A percentile compares a stretch with the other conserved stretches of the same genome.
Conservation (phyloP, 176 grass and related monocot species). For the Zoysia pacifica region DNA sequence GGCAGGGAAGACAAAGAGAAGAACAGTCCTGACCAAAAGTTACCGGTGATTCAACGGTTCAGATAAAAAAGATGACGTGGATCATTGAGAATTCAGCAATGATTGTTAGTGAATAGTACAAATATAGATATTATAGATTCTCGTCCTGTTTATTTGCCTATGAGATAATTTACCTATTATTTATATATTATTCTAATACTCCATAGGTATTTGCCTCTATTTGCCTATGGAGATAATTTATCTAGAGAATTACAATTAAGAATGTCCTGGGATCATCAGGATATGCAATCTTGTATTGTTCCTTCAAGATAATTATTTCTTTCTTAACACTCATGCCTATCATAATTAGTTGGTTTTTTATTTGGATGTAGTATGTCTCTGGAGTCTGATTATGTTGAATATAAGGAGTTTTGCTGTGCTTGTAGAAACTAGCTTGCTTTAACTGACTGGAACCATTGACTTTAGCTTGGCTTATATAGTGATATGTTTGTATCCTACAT, state of each 20-base stretch:
- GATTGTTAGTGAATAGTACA: no score
- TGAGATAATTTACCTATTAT: no score
- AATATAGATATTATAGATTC: no score
- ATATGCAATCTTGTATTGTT: conserved; percentile 79
- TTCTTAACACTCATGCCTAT: not conserved
- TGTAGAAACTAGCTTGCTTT: conserved; percentile 13
- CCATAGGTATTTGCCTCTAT: no score
- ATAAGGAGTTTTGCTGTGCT: not conserved
- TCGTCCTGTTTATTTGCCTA: no score
- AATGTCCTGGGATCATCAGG: conserved; percentile 88
- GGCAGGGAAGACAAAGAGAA: no score
- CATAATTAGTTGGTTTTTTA: not conserved
- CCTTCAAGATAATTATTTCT: conserved; percentile 59
- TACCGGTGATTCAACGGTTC: no score
- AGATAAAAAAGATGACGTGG: no score
- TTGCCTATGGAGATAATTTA: no score
- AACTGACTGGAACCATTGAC: not conserved
- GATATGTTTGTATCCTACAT: not conserved
- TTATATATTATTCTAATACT: no score
- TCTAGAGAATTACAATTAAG: conserved; percentile 64
- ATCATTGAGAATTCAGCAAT: no score
- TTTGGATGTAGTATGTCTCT: not conserved
- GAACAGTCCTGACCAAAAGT: no score
- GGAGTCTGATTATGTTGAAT: not conserved
- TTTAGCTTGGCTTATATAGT: conserved; percentile 17